phyloP scores from a whole-genome alignment of 306 rosid genomes.

The Medicago lupulina region DNA sequence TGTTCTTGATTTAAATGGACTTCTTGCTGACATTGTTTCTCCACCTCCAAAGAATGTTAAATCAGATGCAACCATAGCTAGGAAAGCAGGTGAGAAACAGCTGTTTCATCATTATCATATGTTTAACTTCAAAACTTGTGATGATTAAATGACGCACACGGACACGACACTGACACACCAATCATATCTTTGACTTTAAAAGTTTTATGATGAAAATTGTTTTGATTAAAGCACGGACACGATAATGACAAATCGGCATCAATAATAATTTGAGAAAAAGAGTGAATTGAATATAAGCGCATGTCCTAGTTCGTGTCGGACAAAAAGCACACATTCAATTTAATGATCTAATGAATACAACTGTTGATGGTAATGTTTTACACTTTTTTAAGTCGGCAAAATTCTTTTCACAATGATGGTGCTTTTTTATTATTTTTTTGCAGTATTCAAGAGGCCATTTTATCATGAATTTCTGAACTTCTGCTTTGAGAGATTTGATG shows the following conservation, averaged over 20 bases:
- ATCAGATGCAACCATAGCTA: conserved; percentile 59
- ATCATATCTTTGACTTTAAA: too few relatives aligned
- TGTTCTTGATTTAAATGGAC: conserved; percentile 83
- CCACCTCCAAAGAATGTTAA: conserved; percentile 55
- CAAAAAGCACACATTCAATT: too few relatives aligned
- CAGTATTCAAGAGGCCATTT: conserved; percentile 88
- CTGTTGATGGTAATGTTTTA: too few relatives aligned
- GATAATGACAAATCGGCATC: background rate
- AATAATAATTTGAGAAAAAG: background rate
- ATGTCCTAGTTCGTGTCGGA: too few relatives aligned
- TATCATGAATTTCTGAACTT: conserved; percentile 73
- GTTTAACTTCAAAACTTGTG: too few relatives aligned
- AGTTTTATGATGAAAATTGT: too few relatives aligned
- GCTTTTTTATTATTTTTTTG: conserved; percentile 27
- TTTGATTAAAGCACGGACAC: too few relatives aligned
- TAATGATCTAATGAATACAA: too few relatives aligned
- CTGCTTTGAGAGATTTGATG: conserved; percentile 91
- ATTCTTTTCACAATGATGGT: background rate
- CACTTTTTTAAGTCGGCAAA: too few relatives aligned
- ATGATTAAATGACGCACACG: too few relatives aligned
- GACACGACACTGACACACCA: too few relatives aligned
- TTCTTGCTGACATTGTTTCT: conserved; percentile 73
- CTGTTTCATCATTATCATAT: background rate
- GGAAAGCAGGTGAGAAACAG: conserved; percentile 60
- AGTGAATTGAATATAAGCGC: too few relatives aligned